phyloP scores from a whole-genome alignment of 2,329 filamentous ascomycete genomes.

The Sclerotinia glacialis region DNA sequence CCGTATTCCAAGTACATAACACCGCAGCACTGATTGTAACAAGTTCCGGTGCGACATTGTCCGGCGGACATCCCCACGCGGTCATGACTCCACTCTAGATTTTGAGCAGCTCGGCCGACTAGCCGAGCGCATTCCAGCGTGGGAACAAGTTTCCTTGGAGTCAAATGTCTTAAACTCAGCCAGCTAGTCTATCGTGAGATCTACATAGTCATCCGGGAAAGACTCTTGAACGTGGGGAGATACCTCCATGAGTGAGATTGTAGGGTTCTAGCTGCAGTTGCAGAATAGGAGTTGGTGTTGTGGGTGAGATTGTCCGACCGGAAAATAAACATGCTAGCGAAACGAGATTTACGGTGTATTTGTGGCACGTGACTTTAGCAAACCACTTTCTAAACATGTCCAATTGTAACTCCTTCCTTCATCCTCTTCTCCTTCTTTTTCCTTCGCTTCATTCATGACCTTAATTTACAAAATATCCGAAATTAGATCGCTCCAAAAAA shows the following conservation, averaged over 20 bases:
- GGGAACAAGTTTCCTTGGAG: background rate
- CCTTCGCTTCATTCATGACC: background rate
- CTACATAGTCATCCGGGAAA: background rate
- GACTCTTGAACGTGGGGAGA: background rate
- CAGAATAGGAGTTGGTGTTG: constrained; percentile 6
- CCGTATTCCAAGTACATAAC: constrained; percentile 22
- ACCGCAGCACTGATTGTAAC: constrained; percentile 20
- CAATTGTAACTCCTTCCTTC: background rate
- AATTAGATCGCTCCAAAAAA: background rate
- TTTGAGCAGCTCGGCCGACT: constrained; percentile 16
- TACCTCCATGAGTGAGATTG: background rate
- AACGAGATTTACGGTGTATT: constrained; percentile 3
- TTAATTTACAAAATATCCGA: background rate
- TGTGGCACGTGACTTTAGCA: background rate
- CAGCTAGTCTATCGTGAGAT: constrained; percentile 16
- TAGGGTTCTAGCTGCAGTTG: constrained; percentile 2
- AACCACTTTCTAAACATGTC: background rate
- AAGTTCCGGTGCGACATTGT: constrained; percentile 23
- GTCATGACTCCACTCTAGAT: background rate
- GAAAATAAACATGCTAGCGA: constrained; percentile 14
- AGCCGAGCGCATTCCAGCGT: background rate
- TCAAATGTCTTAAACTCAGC: constrained; percentile 18
- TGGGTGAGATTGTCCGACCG: constrained; percentile 11
- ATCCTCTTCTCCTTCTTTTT: constrained; percentile 10
- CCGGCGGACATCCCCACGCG: constrained; percentile 24